phyloP scores from a whole-genome alignment of 2,329 filamentous ascomycete species.

The Colletotrichum paranaense region DNA sequence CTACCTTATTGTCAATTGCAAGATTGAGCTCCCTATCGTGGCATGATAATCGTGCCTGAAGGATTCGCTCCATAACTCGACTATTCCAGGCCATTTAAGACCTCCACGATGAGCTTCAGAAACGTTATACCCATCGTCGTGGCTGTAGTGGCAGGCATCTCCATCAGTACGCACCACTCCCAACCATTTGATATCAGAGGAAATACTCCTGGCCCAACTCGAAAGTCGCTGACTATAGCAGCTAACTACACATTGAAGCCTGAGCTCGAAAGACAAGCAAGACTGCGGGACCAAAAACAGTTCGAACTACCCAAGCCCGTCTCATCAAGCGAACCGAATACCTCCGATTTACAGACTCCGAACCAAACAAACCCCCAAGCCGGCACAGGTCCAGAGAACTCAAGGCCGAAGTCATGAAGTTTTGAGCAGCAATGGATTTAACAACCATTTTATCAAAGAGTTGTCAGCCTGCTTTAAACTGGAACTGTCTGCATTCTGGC shows the following conservation, averaged over 20 bases:
- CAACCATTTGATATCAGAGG: background rate
- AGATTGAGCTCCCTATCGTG: no score
- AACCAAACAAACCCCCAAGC: background rate
- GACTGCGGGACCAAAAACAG: conserved; percentile 7
- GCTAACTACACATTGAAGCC: conserved; percentile 29
- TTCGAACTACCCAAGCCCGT: background rate
- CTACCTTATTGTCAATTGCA: background rate
- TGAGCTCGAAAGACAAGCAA: conserved; percentile 23
- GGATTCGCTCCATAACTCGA: no score
- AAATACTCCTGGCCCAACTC: background rate
- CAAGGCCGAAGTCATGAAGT: background rate
- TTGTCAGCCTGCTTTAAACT: background rate
- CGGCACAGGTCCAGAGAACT: background rate
- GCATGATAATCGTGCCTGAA: background rate
- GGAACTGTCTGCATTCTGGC: background rate
- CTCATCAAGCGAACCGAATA: background rate
- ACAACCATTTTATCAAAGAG: background rate
- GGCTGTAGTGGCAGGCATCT: conserved; percentile 24
- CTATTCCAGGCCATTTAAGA: background rate
- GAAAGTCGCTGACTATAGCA: background rate
- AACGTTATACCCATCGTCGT: conserved; percentile 23
- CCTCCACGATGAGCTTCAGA: conserved; percentile 20
- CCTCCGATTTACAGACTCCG: background rate
- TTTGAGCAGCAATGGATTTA: background rate
- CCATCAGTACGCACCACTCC: conserved; percentile 18